Evolutionary conservation across 805 yeast species (phyloP), one percentile per base, ranked within the genome.

Genomic region (Sugiyamaella mastotermitis): DNA sequence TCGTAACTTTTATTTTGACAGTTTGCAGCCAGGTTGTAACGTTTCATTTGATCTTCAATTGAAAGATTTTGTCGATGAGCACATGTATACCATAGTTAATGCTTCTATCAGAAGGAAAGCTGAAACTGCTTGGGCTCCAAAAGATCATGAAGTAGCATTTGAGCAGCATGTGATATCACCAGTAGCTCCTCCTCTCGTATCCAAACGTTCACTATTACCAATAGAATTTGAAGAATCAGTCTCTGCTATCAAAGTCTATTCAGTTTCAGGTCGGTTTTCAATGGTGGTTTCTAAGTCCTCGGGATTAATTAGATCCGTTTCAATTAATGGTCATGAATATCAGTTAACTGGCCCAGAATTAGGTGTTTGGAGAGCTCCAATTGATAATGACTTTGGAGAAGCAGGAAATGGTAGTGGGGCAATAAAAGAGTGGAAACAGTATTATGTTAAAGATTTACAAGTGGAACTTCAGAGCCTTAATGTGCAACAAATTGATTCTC

Each of bases 301-400:
- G 13, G 48, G 46, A 15, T 16, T 35, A 21, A 23, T 45, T 20
- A 17, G 24, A 3, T 35, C 38, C 8, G 18, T 46, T 23, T 19
- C 25, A 8, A 41, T 43, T 11, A 38, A 41, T 24, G 45, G 38
- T 21, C 28, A 35, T 5, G n/a, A 23, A 13, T 33, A 21, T 5
- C 22, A 35, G 18, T 23, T 19, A 13, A 29, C 24, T 4, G 37
- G 40, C 7, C 37, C 41, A 8, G 21, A 19, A 6, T 23, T 40
- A 9, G 40, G 36, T 7, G 54, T 57, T 37, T 60, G 58, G 59
- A 46, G 65, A 35, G 51, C 59, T 1, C 60, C 62, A 7, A 51
- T 54, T 23, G 59, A 53, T 35, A 61, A 61, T 40, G 63, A 61
- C 38, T 45, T 38, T 34, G 47, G 44, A 1, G 49, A 42, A 9